Evolutionary conservation across 139 green algal genomes (phyloP).

Genomic region (Micractinium sp.): DNA sequence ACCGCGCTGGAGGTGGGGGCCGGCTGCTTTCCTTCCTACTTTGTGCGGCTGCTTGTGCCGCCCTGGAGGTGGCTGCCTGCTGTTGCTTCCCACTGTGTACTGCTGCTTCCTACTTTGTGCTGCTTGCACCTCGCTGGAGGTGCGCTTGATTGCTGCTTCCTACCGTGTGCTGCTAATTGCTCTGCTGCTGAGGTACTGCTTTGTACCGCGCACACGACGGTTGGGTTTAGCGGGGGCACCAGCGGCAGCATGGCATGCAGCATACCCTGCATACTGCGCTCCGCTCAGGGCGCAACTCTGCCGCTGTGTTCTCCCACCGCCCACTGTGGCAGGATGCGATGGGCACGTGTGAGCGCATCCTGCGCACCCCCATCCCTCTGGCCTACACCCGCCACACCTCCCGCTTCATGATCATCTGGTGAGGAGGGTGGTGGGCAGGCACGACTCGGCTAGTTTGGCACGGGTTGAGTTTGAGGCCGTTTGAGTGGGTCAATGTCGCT

Average conservation of each 20-base stretch:
- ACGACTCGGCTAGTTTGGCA: too few species aligned
- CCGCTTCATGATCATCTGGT: constrained; percentile 66
- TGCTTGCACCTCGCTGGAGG: background rate
- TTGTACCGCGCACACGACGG: too few species aligned
- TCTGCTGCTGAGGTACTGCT: too few species aligned
- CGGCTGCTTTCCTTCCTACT: background rate
- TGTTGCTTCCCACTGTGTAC: background rate
- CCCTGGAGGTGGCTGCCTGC: background rate
- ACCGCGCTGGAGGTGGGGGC: constrained; percentile 64
- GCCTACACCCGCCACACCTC: constrained; percentile 77
- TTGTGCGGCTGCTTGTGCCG: background rate
- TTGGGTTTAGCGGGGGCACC: too few species aligned
- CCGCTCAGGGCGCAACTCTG: too few species aligned
- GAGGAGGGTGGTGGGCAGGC: background rate
- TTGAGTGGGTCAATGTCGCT: too few species aligned
- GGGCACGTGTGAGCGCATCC: constrained; percentile 75
- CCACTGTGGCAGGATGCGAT: constrained; percentile 39
- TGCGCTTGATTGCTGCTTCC: too few species aligned
- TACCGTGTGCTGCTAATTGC: too few species aligned
- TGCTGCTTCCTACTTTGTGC: background rate
- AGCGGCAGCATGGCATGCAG: too few species aligned
- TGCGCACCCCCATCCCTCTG: constrained; percentile 80
- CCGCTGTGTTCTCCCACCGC: too few species aligned
- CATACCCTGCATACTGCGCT: too few species aligned
- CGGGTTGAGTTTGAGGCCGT: too few species aligned